phyloP scores from a whole-genome alignment of 2,329 filamentous ascomycete genomes.

The Colletotrichum spinosum region DNA sequence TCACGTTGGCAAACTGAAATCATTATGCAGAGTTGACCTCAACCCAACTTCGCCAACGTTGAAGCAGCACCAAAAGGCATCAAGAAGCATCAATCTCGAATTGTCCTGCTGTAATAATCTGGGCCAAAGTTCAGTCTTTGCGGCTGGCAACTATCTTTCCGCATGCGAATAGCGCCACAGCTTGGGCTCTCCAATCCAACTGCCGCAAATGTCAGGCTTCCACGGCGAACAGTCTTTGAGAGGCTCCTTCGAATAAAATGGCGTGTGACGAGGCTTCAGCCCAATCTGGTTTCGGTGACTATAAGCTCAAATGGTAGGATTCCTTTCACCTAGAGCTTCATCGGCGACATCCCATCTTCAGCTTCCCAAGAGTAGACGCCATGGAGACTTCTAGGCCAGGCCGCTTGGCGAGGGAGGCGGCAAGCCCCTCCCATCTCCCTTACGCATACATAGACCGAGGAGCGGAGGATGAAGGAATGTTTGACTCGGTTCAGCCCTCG shows the following conservation, averaged over 20 bases:
- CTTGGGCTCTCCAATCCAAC: background rate
- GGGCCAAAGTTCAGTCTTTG: background rate
- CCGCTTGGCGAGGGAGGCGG: background rate
- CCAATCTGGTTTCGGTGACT: constrained; percentile 7
- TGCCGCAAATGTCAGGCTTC: no score
- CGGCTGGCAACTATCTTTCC: background rate
- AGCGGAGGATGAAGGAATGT: constrained; percentile 8
- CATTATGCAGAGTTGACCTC: no score
- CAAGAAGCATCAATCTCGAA: no score
- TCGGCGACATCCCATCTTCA: background rate
- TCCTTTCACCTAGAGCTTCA: background rate
- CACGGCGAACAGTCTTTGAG: no score
- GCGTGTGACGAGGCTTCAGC: constrained; percentile 16
- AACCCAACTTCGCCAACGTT: no score
- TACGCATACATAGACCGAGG: constrained; percentile 6
- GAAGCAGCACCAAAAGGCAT: no score
- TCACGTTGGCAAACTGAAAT: no score
- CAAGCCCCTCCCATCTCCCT: constrained; percentile 7
- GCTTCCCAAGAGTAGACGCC: background rate
- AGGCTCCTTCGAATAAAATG: background rate
- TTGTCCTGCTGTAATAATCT: background rate
- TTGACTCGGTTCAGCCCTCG: constrained; percentile 23
- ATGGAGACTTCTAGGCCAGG: background rate
- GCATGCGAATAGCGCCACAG: constrained; percentile 5
- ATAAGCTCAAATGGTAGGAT: background rate